These are phyloP conservation scores for Vitis hybrid DNA, from an alignment of 177 flowering plant species.

Conservation along the genomic window DNA sequence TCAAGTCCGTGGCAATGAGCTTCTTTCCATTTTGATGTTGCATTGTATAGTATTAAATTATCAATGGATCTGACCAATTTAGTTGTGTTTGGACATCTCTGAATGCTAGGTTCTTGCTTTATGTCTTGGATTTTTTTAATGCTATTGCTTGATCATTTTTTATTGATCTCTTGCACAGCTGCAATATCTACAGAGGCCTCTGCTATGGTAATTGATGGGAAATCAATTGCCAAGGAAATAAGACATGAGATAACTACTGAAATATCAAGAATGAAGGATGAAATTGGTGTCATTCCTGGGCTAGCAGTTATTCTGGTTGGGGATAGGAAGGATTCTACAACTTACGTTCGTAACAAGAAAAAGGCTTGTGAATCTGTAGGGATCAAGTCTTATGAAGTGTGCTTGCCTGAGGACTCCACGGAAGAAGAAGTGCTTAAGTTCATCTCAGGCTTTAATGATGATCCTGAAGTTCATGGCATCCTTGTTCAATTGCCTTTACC, in stretches of 20 bases:
- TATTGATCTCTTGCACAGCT: conserved; percentile 30
- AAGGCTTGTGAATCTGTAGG: conserved; percentile 86
- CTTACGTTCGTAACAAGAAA: conserved; percentile 87
- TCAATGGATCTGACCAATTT: background rate
- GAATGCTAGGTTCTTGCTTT: background rate
- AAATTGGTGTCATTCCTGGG: conserved; percentile 78
- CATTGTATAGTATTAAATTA: too few species aligned
- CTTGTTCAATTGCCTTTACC: conserved; percentile 96
- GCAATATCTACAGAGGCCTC: conserved; percentile 44
- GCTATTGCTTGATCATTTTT: background rate
- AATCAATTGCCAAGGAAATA: conserved; percentile 71
- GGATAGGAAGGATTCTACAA: conserved; percentile 86
- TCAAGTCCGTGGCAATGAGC: too few species aligned
- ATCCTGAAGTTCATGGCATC: conserved; percentile 87
- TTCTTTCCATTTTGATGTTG: too few species aligned
- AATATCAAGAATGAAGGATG: conserved; percentile 77
- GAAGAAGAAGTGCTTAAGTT: conserved; percentile 75
- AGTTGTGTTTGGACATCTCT: background rate
- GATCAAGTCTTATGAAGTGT: conserved; percentile 73
- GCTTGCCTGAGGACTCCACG: conserved; percentile 59
- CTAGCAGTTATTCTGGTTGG: conserved; percentile 96
- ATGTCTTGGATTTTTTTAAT: background rate
- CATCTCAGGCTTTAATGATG: conserved; percentile 65
- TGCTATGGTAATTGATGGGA: conserved; percentile 88
- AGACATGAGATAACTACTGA: conserved; percentile 70